These are phyloP conservation scores for Fusarium udum DNA, from an alignment of 2,329 filamentous ascomycete genomes.

Conservation along the genomic window DNA sequence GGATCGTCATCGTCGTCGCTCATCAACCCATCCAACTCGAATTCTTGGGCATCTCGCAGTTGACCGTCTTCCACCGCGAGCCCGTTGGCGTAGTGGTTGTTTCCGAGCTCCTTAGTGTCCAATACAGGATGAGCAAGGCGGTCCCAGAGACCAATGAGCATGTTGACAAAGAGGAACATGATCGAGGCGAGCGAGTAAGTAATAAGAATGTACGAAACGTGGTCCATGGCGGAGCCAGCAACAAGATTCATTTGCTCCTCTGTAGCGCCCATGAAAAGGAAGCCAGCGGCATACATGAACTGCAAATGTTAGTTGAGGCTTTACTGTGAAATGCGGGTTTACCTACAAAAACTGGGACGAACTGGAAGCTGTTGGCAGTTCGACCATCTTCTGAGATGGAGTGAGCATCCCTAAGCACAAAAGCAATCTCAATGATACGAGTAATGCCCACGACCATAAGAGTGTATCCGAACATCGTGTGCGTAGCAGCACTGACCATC, in stretches of 20 bases:
- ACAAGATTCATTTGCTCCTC: constrained; percentile 94
- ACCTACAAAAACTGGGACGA: constrained; percentile 66
- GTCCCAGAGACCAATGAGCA: constrained; percentile 87
- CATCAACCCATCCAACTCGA: constrained; percentile 90
- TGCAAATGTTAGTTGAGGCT: constrained; percentile 48
- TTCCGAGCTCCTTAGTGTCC: constrained; percentile 50
- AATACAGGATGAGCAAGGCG: constrained; percentile 57
- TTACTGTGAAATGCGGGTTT: constrained; percentile 31
- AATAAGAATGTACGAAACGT: constrained; percentile 92
- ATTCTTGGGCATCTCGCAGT: constrained; percentile 86
- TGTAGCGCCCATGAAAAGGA: constrained; percentile 97
- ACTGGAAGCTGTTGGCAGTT: constrained; percentile 71
- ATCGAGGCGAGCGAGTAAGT: constrained; percentile 91
- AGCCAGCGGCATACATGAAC: constrained; percentile 91
- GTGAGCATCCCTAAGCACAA: constrained; percentile 79
- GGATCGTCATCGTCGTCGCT: constrained; percentile 84
- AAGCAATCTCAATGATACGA: constrained; percentile 89
- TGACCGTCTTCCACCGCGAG: constrained; percentile 60
- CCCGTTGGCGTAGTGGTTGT: constrained; percentile 50
- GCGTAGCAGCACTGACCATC: constrained; percentile 85
- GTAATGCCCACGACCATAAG: constrained; percentile 89
- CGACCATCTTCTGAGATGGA: constrained; percentile 72
- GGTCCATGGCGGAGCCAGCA: constrained; percentile 77
- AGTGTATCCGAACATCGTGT: constrained; percentile 91
- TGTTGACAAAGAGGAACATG: constrained; percentile 88